Base-by-base conservation (phyloP, 2,329 filamentous ascomycete species). In the Trichoderma koningiopsis region DNA sequence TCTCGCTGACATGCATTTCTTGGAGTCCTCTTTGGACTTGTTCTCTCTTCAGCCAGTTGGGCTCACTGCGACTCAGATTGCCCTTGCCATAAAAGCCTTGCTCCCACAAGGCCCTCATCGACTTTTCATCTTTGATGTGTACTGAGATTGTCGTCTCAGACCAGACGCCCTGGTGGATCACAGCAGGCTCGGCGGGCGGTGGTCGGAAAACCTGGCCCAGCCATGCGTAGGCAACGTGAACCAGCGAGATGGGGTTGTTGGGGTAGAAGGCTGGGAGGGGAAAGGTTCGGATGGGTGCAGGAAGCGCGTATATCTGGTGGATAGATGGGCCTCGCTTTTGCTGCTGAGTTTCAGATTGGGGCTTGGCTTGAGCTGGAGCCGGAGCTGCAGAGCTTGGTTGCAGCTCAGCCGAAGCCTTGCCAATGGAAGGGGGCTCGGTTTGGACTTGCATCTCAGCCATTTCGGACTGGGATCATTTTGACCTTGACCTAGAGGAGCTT, bases 61-160 rank as follows among this genome's bases (percentile, higher is more conserved):
- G 95, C 79, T 99, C 95, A 83, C 94, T 97, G 75, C 96, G 89
- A 82, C 94, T 97, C 70, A 98, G 83, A 74, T 85, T 95, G 56
- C 96, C 96, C 80, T 97, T 97, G 59, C 96, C 96, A 80, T 95
- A 99, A 81, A 99, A 99, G 5, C 96, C 96, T 82, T 96, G 93
- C 80, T 97, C 92, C 96, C 96, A 99, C 29, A 99, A 81, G 1
- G 91, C 93, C 67, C 91, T 86, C 71, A 96, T 90, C 4, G 93
- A 90, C 68, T 85, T 84, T 31, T 89, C 84, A 78, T 97, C 91
- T 22, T 89, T 93, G 68, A 99, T 86, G 77, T 97, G 93, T 19
- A 99, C 87, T 0, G 94, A 96, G 35, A 90, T 88, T 4, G 93
- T 96, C 68, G 91, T 88, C 1, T 87, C 81, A n/a, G 93, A 95